Percentiles rank a stretch among this genome's conserved stretches.
phyloP scores from a whole-genome alignment of 2,329 filamentous ascomycete species.

The Sporothrix inflata region DNA sequence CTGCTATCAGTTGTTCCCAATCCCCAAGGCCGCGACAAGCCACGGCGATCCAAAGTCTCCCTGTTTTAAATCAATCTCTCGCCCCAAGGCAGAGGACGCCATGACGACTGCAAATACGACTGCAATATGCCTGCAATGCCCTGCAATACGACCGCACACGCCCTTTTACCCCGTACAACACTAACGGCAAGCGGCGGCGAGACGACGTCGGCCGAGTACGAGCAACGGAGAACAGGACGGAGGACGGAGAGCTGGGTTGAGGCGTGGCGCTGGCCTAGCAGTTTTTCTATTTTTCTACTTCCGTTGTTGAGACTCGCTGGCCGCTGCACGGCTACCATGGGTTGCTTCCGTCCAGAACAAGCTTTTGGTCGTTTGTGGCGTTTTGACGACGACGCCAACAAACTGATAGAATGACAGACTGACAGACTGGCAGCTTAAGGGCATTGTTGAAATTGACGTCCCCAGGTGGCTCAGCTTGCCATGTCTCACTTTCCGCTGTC shows the following conservation, averaged over 20 bases:
- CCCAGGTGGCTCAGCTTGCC: background rate
- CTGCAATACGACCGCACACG: no score
- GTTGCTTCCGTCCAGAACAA: constrained; percentile 9
- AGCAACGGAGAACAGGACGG: background rate
- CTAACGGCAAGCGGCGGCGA: background rate
- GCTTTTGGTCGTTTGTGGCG: background rate
- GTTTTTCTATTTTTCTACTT: background rate
- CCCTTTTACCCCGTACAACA: background rate
- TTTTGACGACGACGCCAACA: background rate
- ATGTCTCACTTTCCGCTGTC: constrained; percentile 9
- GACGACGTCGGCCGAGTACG: constrained; percentile 1
- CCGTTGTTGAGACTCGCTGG: background rate
- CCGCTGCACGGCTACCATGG: constrained; percentile 10
- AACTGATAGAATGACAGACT: no score
- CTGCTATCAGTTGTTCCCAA: background rate
- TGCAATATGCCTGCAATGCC: background rate
- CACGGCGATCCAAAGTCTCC: background rate
- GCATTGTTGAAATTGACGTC: constrained; percentile 6
- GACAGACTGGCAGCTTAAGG: no score
- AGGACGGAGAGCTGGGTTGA: background rate
- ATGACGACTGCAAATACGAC: background rate
- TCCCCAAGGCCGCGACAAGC: background rate
- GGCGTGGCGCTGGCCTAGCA: no score
- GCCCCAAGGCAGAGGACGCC: background rate
- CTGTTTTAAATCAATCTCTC: background rate